These are phyloP conservation scores for Collybia nuda DNA, from an alignment of 768 basidiomycete species.

Conservation along the genomic window DNA sequence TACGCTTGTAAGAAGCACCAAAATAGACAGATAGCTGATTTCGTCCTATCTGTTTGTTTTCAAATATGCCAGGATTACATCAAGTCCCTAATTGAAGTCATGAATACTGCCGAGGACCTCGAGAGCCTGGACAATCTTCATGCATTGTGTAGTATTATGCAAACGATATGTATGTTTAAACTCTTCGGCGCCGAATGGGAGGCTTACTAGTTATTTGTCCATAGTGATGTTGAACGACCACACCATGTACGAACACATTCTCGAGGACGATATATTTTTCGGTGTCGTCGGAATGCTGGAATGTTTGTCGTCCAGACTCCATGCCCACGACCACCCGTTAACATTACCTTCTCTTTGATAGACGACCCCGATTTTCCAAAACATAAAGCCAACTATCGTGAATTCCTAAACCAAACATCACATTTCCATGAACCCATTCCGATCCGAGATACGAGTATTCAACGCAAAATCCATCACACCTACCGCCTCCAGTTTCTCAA, in stretches of 20 bases:
- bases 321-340: constrained; percentile 7
- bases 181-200: background rate
- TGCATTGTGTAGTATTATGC: constrained; percentile 88
- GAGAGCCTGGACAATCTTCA: constrained; percentile 91
- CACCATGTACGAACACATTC: constrained; percentile 89
- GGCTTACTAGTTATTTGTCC: constrained; percentile 9
- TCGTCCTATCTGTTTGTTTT: constrained; percentile 20
- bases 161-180: constrained; percentile 74
- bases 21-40: constrained; percentile 24
- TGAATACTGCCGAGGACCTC: constrained; percentile 88
- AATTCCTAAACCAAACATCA: constrained; percentile 82
- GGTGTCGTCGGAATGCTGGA: constrained; percentile 96
- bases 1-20: constrained; percentile 10
- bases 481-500: constrained; percentile 97
- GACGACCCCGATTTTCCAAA: constrained; percentile 96
- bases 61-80: constrained; percentile 73
- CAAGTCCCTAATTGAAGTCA: constrained; percentile 79
- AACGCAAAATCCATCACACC: constrained; percentile 92
- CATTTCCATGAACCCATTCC: constrained; percentile 88
- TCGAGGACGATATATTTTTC: constrained; percentile 89
- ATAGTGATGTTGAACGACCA: constrained; percentile 95
- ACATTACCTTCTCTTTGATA: constrained; percentile 27
- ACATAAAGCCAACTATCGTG: constrained; percentile 97
- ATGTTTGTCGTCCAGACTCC: constrained; percentile 56
- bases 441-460: constrained; percentile 72